Conservation (phyloP, 2,329 filamentous ascomycete genomes). For the Plenodomus tracheiphilus region DNA sequence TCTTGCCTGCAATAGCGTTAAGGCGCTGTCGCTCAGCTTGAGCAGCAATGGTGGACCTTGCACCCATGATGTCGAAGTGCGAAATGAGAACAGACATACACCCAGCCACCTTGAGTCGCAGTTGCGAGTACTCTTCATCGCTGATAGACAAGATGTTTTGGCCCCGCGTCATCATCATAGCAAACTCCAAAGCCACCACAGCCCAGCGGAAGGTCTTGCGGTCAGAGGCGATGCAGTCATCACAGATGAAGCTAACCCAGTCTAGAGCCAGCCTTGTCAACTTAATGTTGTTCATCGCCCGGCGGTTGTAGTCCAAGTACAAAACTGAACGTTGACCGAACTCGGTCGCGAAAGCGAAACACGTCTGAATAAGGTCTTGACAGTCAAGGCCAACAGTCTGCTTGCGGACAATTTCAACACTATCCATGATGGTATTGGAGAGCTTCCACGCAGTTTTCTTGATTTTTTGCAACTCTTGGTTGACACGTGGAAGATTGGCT, state of each 20-base stretch:
- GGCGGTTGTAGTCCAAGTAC: constrained; percentile 93
- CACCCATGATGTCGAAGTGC: constrained; percentile 99
- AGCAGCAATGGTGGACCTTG: constrained; percentile 87
- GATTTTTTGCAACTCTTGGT: constrained; percentile 87
- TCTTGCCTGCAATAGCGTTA: constrained; percentile 76
- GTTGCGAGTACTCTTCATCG: constrained; percentile 80
- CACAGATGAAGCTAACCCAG: constrained; percentile 97
- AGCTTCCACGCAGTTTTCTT: constrained; percentile 95
- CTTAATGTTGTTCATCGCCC: constrained; percentile 96
- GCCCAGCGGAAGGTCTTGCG: constrained; percentile 97
- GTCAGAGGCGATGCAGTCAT: constrained; percentile 92
- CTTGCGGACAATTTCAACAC: constrained; percentile 86
- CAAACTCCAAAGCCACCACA: constrained; percentile 91
- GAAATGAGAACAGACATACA: constrained; percentile 98
- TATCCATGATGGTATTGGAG: constrained; percentile 98
- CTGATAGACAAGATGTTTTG: constrained; percentile 90
- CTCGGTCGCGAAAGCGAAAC: constrained; percentile 98
- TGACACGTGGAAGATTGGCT: constrained; percentile 91
- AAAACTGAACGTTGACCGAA: constrained; percentile 93
- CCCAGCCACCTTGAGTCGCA: constrained; percentile 87
- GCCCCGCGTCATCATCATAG: constrained; percentile 95
- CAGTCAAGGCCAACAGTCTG: constrained; percentile 85
- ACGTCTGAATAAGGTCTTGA: constrained; percentile 95
- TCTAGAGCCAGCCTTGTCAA: constrained; percentile 90
- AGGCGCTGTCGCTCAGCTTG: constrained; percentile 90